These are phyloP conservation scores for Yarrowia sp. DNA, from an alignment of 805 yeast genomes.

Conservation along the genomic window DNA sequence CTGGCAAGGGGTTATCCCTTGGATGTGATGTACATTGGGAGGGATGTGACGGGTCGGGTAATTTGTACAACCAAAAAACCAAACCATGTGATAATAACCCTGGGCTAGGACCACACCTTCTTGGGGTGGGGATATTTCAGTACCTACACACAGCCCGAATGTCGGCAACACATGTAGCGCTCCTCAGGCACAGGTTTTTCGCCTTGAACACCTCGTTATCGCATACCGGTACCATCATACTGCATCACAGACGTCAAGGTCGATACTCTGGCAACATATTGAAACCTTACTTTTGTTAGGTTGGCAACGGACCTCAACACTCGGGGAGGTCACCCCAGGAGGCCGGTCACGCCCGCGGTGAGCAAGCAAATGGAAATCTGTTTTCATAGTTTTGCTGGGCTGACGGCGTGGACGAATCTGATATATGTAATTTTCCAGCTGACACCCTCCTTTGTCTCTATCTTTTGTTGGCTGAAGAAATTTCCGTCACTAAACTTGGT, in stretches of 20 bases:
- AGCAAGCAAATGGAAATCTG: background rate
- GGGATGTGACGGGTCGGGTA: slow-evolving; percentile 19
- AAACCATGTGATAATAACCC: background rate
- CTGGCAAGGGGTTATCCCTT: slow-evolving; percentile 24
- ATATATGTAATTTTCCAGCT: too few species aligned
- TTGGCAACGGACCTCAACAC: background rate
- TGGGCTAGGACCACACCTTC: background rate
- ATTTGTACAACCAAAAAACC: background rate
- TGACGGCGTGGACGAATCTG: background rate
- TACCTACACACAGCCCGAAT: too few species aligned
- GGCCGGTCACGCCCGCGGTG: too few species aligned
- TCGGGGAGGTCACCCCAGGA: background rate
- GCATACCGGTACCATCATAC: background rate
- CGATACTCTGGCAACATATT: slow-evolving; percentile 26
- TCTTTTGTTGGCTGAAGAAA: background rate
- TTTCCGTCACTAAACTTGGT: background rate
- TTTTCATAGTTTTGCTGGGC: background rate
- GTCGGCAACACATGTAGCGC: too few species aligned
- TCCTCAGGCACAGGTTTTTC: background rate
- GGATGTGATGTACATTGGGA: slow-evolving; percentile 21
- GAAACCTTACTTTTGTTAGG: background rate
- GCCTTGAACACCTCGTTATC: background rate
- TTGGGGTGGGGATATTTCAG: too few species aligned
- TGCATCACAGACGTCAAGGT: slow-evolving; percentile 3
- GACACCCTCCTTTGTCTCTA: background rate